Conservation (phyloP, 129 eudicot genomes). For the Artemisia annua region DNA sequence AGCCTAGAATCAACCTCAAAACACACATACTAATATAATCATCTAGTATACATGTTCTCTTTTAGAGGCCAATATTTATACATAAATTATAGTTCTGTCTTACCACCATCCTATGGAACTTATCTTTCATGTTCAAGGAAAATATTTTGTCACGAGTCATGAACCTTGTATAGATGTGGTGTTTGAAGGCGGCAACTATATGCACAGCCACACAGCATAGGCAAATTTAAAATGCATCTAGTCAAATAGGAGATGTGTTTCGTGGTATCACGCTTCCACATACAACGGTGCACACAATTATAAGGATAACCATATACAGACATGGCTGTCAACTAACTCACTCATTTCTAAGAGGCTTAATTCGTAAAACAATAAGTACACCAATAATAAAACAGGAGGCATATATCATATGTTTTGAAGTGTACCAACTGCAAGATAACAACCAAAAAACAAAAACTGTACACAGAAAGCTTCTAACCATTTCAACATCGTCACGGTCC, state of each 20-base stretch:
- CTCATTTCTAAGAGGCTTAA: neutral
- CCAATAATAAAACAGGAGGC: conserved; percentile 13
- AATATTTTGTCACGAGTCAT: neutral
- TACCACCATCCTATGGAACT: too few relatives aligned
- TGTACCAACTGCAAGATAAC: conserved; percentile 16
- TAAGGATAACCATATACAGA: neutral
- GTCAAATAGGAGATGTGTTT: too few relatives aligned
- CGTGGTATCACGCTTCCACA: too few relatives aligned
- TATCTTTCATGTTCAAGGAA: too few relatives aligned
- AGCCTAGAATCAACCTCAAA: too few relatives aligned
- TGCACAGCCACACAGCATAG: too few relatives aligned
- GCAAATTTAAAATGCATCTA: too few relatives aligned
- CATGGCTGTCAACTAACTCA: conserved; percentile 1
- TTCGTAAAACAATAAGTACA: neutral
- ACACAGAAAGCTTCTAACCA: conserved; percentile 54
- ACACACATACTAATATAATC: too few relatives aligned
- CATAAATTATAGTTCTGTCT: too few relatives aligned
- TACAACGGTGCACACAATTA: too few relatives aligned
- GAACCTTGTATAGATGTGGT: conserved; percentile 6
- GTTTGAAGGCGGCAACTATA: neutral
- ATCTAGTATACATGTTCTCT: too few relatives aligned
- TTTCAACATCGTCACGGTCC: conserved; percentile 95
- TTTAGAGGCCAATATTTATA: too few relatives aligned
- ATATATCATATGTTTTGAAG: neutral
- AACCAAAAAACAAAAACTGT: conserved; percentile 15